Evolutionary conservation across 768 basidiomycete species (phyloP).

Genomic region (Sarcodon aspratus): DNA sequence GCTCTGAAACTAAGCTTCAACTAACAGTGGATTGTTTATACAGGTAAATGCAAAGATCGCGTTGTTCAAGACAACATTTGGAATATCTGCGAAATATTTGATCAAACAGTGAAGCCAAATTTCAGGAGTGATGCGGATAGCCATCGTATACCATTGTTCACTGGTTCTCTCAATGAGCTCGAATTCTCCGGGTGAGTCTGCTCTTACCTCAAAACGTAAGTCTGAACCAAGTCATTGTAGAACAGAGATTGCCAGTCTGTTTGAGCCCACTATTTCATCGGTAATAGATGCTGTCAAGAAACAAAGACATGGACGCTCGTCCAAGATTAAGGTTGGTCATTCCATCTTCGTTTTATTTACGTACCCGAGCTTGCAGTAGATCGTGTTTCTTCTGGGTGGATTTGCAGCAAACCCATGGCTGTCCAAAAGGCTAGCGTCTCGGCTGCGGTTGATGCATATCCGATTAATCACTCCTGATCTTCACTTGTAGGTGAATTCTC

Average conservation of each 20-base stretch:
- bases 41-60: too few relatives aligned
- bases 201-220: too few relatives aligned
- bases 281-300: neutral
- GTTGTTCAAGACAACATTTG: too few relatives aligned
- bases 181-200: too few relatives aligned
- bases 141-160: too few relatives aligned
- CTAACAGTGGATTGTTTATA: too few relatives aligned
- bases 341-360: neutral
- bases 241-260: neutral
- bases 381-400: slow-evolving; percentile 41
- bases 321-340: neutral
- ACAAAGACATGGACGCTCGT: neutral
- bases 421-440: slow-evolving; percentile 27
- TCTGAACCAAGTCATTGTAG: too few relatives aligned
- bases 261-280: neutral
- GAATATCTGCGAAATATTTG: too few relatives aligned
- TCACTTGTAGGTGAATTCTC: slow-evolving; percentile 31
- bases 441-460: slow-evolving; percentile 26
- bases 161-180: too few relatives aligned
- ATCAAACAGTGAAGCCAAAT: too few relatives aligned
- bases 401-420: slow-evolving; percentile 42
- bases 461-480: slow-evolving; percentile 38
- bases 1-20: too few relatives aligned
- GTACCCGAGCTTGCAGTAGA: slow-evolving; percentile 6
- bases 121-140: too few relatives aligned